Evolutionary conservation across 306 rosid species (phyloP), one percentile per base, ranked within the genome.

Genomic region (Vachellia collinsii): DNA sequence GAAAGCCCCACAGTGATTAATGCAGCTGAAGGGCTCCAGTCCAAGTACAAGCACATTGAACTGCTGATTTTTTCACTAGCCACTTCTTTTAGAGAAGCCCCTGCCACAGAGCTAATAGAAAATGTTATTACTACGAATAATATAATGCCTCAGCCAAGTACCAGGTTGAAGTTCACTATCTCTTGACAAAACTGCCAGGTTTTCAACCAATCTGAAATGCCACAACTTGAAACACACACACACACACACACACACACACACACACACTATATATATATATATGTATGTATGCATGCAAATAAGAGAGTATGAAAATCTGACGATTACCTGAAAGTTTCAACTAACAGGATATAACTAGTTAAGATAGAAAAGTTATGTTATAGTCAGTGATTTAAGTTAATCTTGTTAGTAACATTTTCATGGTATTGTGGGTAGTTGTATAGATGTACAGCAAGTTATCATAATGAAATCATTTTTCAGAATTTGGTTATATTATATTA

Each of bases 21-120:
- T 22, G 94, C 81, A 53, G 94, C 91, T 54, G 92, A 89, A 77
- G 96, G 88, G 72, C 89, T 88, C 98, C 97, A 93, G 53, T 95
- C 98, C 76, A 95, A 82, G 84, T 72, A 93, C 77, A 91, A 86
- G 81, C 99, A 93, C 98, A 95, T 91, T 6, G 91, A 89, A 65
- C 88, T 74, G 77, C 88, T 90, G 59, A 95, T 65, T 58, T 89
- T 93, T 80, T 88, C 87, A 72, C 79, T 83, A 19, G 61, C 78
- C 61, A 87, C 79, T 86, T 89, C 94, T 77, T 80, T 87, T 76
- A 93, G 80, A 83, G 56, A 67, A 66, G 54, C 34, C 70, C 85
- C 99, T 93, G 84, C 81, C 78, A 81, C 64, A 80, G 59, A 85
- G 76, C 38, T 54, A 75, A 78, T 12, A 80, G 53, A 46, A 70